Evolutionary conservation across 2,329 filamentous ascomycete genomes (phyloP).

Genomic region (Colletotrichum agaves): DNA sequence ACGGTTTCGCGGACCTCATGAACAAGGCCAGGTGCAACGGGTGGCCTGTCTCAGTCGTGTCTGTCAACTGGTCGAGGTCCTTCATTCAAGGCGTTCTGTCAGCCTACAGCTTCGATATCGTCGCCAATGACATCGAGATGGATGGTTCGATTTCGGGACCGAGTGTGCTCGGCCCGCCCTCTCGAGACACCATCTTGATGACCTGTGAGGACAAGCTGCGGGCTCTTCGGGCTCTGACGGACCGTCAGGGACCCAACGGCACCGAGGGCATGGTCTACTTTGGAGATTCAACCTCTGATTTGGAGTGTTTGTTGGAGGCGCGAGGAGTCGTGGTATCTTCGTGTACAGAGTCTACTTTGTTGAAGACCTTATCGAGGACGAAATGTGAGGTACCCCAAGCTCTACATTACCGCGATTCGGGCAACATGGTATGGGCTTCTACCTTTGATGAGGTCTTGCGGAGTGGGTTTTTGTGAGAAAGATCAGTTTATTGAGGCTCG

Average conservation of each 20-base stretch:
- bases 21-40: conserved; percentile 41
- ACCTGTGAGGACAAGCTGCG: conserved; percentile 60
- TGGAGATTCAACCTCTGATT: conserved; percentile 67
- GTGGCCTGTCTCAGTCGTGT: conserved; percentile 57
- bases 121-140: conserved; percentile 56
- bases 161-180: conserved; percentile 41
- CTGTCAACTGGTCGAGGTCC: conserved; percentile 62
- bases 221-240: conserved; percentile 49
- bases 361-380: conserved; percentile 42
- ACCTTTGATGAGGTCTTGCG: conserved; percentile 43
- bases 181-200: conserved; percentile 44
- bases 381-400: conserved; percentile 46
- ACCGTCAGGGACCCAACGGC: conserved; percentile 33
- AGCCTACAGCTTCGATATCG: conserved; percentile 46
- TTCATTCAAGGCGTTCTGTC: conserved; percentile 59
- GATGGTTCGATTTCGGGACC: conserved; percentile 56
- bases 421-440: conserved; percentile 44
- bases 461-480: conserved; percentile 3
- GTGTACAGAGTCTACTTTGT: conserved; percentile 43
- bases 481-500: background rate
- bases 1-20: conserved; percentile 53
- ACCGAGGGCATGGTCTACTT: conserved; percentile 58
- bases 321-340: conserved; percentile 59
- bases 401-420: conserved; percentile 40
- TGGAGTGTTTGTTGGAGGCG: conserved; percentile 60